Conservation (phyloP, 2,329 filamentous ascomycete species). For the Sordariomycetes sp. region DNA sequence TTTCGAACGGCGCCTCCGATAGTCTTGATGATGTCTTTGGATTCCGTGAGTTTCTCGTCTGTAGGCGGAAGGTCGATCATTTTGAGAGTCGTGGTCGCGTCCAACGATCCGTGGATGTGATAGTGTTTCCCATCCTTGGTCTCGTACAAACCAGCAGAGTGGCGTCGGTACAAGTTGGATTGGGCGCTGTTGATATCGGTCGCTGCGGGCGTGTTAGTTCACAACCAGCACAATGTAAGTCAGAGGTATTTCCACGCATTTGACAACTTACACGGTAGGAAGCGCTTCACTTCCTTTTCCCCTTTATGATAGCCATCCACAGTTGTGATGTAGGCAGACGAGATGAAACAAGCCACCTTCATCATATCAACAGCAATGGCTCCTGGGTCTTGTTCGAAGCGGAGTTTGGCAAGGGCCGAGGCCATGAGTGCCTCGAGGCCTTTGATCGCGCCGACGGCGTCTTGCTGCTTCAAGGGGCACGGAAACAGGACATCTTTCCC, state of each 20-base stretch:
- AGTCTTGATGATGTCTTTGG: conserved; percentile 41
- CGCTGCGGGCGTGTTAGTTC: conserved; percentile 30
- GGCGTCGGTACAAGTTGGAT: conserved; percentile 58
- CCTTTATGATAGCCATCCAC: conserved; percentile 26
- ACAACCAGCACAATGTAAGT: not conserved
- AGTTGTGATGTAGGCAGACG: conserved; percentile 21
- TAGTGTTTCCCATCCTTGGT: conserved; percentile 60
- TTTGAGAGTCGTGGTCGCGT: conserved; percentile 56
- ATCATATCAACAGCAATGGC: conserved; percentile 39
- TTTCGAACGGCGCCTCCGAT: conserved; percentile 49
- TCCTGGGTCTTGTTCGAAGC: conserved; percentile 24
- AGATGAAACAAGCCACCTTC: conserved; percentile 36
- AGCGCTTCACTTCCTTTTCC: conserved; percentile 18
- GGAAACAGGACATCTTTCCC: conserved; percentile 21
- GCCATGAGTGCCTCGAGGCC: conserved; percentile 49
- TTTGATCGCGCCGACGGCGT: conserved; percentile 36
- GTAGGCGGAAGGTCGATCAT: conserved; percentile 60
- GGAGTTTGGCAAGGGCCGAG: conserved; percentile 46
- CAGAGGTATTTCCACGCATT: not conserved
- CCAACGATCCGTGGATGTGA: conserved; percentile 65
- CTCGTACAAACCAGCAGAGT: conserved; percentile 63
- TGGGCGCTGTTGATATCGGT: conserved; percentile 63
- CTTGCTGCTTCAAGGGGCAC: conserved; percentile 28
- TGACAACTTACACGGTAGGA: not conserved
- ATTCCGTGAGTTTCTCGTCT: conserved; percentile 49